Conservation (phyloP, 2,329 filamentous ascomycete genomes). For the Hypoxylon sp. region DNA sequence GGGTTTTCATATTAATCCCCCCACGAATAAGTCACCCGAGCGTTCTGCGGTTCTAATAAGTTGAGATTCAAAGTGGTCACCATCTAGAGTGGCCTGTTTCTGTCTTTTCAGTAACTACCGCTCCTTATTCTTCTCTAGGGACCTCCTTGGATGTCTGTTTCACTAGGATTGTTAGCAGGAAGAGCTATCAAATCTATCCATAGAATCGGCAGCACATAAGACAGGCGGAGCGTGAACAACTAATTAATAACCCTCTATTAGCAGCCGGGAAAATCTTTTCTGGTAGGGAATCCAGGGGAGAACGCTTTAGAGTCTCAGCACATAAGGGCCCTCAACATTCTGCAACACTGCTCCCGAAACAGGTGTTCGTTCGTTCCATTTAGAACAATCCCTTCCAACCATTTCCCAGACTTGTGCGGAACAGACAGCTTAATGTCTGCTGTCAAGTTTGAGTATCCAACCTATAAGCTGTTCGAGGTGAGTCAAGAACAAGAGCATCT, state of each 20-base stretch:
- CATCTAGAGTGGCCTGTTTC: constrained; percentile 42
- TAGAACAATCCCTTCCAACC: constrained; percentile 54
- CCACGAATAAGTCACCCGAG: constrained; percentile 43
- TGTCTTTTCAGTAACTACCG: constrained; percentile 39
- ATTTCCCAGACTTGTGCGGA: constrained; percentile 37
- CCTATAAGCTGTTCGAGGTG: constrained; percentile 73
- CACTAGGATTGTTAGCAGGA: constrained; percentile 45
- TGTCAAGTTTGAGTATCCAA: constrained; percentile 68
- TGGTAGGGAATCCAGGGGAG: constrained; percentile 12
- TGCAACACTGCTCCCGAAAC: constrained; percentile 57
- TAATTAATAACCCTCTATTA: constrained; percentile 34
- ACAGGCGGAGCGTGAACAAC: constrained; percentile 46
- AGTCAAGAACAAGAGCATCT: constrained; percentile 56
- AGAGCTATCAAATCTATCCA: constrained; percentile 43
- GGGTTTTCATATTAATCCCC: constrained; percentile 53
- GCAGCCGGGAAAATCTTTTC: constrained; percentile 22
- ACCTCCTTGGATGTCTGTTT: constrained; percentile 48
- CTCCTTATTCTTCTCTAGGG: constrained; percentile 36
- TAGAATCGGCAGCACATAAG: constrained; percentile 50
- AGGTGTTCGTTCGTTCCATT: constrained; percentile 54
- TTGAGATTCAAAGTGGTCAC: constrained; percentile 47
- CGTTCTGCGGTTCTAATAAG: constrained; percentile 46
- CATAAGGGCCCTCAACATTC: constrained; percentile 44
- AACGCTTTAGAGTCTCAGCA: constrained; percentile 29
- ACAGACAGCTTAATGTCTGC: constrained; percentile 70